phyloP scores from a whole-genome alignment of 345 rosid genomes.

The Cardiospermum halicacabum region DNA sequence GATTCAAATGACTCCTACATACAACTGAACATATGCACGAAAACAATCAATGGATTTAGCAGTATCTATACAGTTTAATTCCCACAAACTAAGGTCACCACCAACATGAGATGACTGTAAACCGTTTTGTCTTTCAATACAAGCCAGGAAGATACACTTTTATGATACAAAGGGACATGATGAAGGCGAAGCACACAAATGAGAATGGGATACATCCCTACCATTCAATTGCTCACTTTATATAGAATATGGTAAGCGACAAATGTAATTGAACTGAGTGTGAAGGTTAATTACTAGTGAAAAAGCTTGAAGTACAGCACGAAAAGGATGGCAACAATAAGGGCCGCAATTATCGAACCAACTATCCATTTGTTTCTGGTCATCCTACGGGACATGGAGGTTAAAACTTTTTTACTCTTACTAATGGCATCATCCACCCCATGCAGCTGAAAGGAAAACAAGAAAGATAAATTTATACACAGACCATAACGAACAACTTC shows the following conservation, averaged over 20 bases:
- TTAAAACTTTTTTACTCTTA: conserved; percentile 76
- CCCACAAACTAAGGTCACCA: neutral
- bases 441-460: conserved; percentile 45
- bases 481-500: conserved; percentile 3
- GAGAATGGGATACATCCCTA: neutral
- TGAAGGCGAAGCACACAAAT: neutral
- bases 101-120: neutral
- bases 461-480: neutral
- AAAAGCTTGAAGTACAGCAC: conserved; percentile 64
- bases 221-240: neutral
- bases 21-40: no score
- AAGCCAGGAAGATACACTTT: neutral
- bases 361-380: conserved; percentile 75
- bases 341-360: conserved; percentile 54
- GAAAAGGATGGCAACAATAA: conserved; percentile 53
- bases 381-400: conserved; percentile 69
- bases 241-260: conserved; percentile 18
- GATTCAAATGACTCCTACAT: neutral
- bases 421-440: conserved; percentile 86
- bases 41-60: neutral
- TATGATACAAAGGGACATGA: neutral
- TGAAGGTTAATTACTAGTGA: conserved; percentile 21
- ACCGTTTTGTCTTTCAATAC: neutral
- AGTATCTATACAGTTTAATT: neutral
- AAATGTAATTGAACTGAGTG: conserved; percentile 1